Percentiles rank a stretch among this genome's conserved stretches.
These are phyloP conservation scores for Erysiphe pulchra DNA, from an alignment of 2,329 filamentous ascomycete genomes.

Conservation along the genomic window DNA sequence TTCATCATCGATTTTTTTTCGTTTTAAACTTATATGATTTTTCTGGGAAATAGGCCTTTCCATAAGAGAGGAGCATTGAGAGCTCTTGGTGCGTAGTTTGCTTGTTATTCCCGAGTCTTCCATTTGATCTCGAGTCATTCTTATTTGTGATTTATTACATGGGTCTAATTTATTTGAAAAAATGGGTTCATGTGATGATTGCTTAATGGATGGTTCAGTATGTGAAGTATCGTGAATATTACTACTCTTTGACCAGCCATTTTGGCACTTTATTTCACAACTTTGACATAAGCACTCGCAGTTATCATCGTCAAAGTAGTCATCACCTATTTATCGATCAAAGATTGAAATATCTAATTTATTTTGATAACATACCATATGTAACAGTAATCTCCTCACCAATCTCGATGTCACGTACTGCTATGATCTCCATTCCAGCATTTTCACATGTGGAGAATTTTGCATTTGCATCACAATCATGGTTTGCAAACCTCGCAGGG, in stretches of 20 bases:
- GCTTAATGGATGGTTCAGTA: neutral
- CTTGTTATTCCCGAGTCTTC: neutral
- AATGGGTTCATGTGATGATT: neutral
- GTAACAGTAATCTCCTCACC: constrained; percentile 94
- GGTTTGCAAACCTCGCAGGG: constrained; percentile 86
- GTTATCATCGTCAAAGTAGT: constrained; percentile 87
- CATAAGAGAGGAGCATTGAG: too few relatives aligned
- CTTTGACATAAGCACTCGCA: constrained; percentile 82
- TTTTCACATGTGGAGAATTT: constrained; percentile 60
- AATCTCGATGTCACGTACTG: constrained; percentile 52
- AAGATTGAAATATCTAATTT: neutral
- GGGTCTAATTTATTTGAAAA: too few relatives aligned
- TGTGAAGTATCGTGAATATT: constrained; percentile 14
- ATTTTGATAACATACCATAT: constrained; percentile 26
- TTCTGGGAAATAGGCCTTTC: neutral
- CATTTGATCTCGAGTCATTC: neutral
- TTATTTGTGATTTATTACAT: too few relatives aligned
- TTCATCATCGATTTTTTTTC: neutral
- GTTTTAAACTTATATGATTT: neutral
- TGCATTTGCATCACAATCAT: constrained; percentile 87
- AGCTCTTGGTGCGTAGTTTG: neutral
- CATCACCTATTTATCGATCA: constrained; percentile 26
- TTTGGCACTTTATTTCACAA: constrained; percentile 49
- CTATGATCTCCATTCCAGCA: constrained; percentile 76
- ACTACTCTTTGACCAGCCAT: constrained; percentile 49